These are phyloP conservation scores for Lodderomyces beijingensis DNA, from an alignment of 1,139 yeast species.

Conservation along the genomic window DNA sequence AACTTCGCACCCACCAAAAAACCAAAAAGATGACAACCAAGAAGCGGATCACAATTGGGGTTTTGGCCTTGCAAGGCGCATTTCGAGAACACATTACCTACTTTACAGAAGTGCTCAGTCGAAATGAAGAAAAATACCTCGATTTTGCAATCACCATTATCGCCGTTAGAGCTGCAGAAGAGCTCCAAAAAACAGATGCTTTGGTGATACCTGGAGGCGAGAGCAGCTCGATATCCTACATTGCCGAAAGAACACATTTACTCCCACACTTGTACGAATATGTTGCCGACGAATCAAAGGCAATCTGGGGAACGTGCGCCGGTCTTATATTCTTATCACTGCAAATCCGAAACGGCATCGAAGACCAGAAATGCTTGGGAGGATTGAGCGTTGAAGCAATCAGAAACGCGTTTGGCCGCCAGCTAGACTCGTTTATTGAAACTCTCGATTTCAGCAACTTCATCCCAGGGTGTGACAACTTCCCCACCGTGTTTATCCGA, in stretches of 20 bases:
- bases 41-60: constrained; percentile 46
- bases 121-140: constrained; percentile 15
- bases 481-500: constrained; percentile 66
- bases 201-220: constrained; percentile 81
- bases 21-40: not conserved
- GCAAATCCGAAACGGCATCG: constrained; percentile 51
- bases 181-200: constrained; percentile 51
- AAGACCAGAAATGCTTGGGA: constrained; percentile 59
- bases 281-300: constrained; percentile 44
- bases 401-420: constrained; percentile 80
- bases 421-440: constrained; percentile 60
- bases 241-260: constrained; percentile 63
- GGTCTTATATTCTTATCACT: constrained; percentile 69
- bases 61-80: constrained; percentile 79
- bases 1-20: too few relatives aligned
- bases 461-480: constrained; percentile 36
- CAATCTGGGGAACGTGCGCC: constrained; percentile 88
- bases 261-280: constrained; percentile 51
- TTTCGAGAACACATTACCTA: constrained; percentile 66
- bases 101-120: constrained; percentile 35
- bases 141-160: constrained; percentile 25
- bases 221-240: constrained; percentile 69
- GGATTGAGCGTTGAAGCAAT: constrained; percentile 63
- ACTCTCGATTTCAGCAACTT: constrained; percentile 47
- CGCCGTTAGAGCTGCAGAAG: constrained; percentile 51